Percentiles rank a stretch among this genome's conserved stretches.
Conservation (phyloP, 2,329 filamentous ascomycete species). For the Neofusicoccum ribis region DNA sequence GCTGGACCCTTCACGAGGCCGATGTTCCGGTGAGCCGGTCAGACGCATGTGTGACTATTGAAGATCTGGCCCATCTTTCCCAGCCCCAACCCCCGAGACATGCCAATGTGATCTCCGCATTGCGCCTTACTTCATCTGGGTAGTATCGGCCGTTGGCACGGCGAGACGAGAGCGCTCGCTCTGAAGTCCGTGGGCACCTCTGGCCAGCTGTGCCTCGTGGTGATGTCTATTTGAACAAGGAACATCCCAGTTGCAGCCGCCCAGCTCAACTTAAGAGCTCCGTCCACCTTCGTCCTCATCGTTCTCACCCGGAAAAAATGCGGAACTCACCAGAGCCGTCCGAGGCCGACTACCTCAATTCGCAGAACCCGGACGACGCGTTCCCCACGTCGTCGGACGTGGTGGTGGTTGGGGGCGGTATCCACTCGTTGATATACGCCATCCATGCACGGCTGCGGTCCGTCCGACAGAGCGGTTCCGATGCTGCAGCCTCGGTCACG, state of each 20-base stretch:
- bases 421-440: slow-evolving; percentile 25
- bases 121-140: neutral
- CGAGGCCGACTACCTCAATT: neutral
- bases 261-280: neutral
- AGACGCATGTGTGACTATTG: neutral
- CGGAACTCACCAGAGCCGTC: neutral
- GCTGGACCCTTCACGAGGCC: neutral
- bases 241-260: neutral
- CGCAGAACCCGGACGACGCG: neutral
- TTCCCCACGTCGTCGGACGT: neutral
- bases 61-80: neutral
- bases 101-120: neutral
- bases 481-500: neutral
- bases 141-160: neutral
- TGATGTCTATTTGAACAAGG: neutral
- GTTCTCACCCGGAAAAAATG: neutral
- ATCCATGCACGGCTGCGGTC: neutral
- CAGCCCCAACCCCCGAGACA: neutral
- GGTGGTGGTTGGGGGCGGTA: neutral
- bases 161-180: neutral
- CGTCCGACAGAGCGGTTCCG: neutral
- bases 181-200: neutral
- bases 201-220: neutral
- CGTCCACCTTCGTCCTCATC: neutral
- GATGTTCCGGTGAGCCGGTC: neutral